Percentiles rank a stretch among this genome's conserved stretches.
phyloP scores from a whole-genome alignment of 768 basidiomycete genomes.

The Kwoniella sp. region DNA sequence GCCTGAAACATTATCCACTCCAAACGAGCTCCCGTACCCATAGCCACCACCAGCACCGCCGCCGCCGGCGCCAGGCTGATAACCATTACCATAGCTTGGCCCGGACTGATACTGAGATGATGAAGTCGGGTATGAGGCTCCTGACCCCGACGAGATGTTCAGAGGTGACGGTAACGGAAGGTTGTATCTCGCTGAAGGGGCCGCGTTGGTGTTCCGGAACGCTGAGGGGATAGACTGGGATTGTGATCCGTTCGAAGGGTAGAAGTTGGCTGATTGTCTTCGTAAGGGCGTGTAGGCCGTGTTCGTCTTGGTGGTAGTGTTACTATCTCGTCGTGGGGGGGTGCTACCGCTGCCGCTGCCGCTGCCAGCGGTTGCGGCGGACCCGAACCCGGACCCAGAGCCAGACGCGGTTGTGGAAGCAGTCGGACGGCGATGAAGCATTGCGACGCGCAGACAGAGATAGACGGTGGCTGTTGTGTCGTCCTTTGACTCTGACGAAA shows the following conservation, averaged over 20 bases:
- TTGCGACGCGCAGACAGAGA: too few relatives aligned
- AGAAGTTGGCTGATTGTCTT: slow-evolving; percentile 36
- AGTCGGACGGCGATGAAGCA: slow-evolving; percentile 31
- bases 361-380: not conserved
- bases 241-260: slow-evolving; percentile 16
- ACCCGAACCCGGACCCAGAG: not conserved
- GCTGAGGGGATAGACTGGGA: not conserved
- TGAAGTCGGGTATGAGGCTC: not conserved
- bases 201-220: not conserved
- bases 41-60: too few relatives aligned
- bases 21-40: too few relatives aligned
- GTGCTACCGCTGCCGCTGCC: not conserved
- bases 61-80: not conserved
- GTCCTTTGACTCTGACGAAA: too few relatives aligned
- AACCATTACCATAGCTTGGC: slow-evolving; percentile 3
- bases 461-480: too few relatives aligned
- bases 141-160: slow-evolving; percentile 10
- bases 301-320: slow-evolving; percentile 17
- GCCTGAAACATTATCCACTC: slow-evolving; percentile 3
- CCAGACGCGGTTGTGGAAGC: slow-evolving; percentile 1
- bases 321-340: not conserved
- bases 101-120: not conserved
- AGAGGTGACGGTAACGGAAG: slow-evolving; percentile 32
- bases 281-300: slow-evolving; percentile 46
- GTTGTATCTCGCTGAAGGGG: slow-evolving; percentile 27